Evolutionary conservation across 371 early-diverging fungal species (phyloP).

Genomic region (Mucor irregularis): DNA sequence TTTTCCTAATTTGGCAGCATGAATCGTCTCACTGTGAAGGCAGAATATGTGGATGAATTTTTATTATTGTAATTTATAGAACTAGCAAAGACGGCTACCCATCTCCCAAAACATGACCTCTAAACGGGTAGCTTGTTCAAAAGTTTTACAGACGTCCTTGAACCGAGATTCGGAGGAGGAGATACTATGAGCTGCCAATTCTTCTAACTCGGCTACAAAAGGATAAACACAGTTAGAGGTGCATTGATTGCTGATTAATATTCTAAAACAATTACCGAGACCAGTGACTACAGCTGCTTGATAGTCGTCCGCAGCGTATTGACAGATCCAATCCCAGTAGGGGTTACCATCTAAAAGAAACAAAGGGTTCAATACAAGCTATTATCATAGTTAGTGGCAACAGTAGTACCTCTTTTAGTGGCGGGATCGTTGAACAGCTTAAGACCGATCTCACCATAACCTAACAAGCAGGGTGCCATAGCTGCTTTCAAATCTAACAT

Average conservation of each 20-base stretch:
- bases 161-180: constrained; percentile 55
- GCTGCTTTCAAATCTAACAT: constrained; percentile 75
- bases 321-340: constrained; percentile 81
- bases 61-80: background rate
- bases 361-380: no score
- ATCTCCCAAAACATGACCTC: constrained; percentile 80
- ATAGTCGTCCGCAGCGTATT: constrained; percentile 67
- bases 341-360: constrained; percentile 70
- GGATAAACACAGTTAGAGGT: background rate
- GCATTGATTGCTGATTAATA: background rate
- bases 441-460: constrained; percentile 81
- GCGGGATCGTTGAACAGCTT: constrained; percentile 63
- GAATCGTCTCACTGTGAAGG: background rate
- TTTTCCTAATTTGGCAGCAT: background rate
- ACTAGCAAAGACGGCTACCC: constrained; percentile 28
- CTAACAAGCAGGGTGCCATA: constrained; percentile 80
- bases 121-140: constrained; percentile 67
- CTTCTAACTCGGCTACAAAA: constrained; percentile 46
- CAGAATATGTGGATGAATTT: background rate
- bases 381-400: no score
- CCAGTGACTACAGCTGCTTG: constrained; percentile 67
- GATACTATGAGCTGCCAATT: constrained; percentile 51
- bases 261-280: constrained; percentile 35
- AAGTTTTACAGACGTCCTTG: constrained; percentile 65
- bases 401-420: constrained; percentile 52